These are phyloP conservation scores for carrot (Daucus carota) DNA, from an alignment of 129 eudicot genomes.

Conservation along the genomic window DH1_v3.0 NC_030386.2:9608501-9609000, in stretches of 20 bases:
- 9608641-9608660: background rate
- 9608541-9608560: constrained; percentile 1
- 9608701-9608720: constrained; percentile 5
- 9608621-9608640: background rate
- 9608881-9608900: too few relatives aligned
- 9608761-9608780: constrained; percentile 21
- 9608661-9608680: background rate
- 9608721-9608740: constrained; percentile 8
- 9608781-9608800: constrained; percentile 39
- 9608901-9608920: too few relatives aligned
- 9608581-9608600: constrained; percentile 8
- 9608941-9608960: too few relatives aligned
- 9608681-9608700: background rate
- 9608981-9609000: too few relatives aligned
- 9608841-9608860: too few relatives aligned
- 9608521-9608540: background rate
- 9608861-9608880: too few relatives aligned
- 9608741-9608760: background rate
- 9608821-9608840: too few relatives aligned
- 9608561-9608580: constrained; percentile 11
- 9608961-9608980: too few relatives aligned
- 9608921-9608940: too few relatives aligned
- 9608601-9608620: background rate
- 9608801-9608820: too few relatives aligned
- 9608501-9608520: too few relatives aligned